Base-by-base conservation (phyloP, 202 grass and related monocot species). In the Elaeis oleifera region DNA sequence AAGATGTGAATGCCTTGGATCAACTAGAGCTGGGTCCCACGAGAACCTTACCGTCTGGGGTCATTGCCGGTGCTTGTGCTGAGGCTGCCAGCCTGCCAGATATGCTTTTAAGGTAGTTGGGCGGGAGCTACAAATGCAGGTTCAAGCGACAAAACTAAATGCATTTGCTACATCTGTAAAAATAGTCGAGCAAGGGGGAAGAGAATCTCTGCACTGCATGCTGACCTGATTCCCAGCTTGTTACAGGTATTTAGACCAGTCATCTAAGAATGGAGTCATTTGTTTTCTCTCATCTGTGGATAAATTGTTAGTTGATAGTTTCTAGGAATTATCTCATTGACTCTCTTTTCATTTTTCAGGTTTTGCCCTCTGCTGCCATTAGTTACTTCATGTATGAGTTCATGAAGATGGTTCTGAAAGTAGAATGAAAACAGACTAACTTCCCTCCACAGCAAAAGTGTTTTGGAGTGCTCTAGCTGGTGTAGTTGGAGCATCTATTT, bases 361-460 rank as follows among this genome's bases (percentile, higher is more conserved):
- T 99, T 71, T 56, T 94, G 65, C 94, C 88, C 4, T 99, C 94
- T 1, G 94, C 94, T 1, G 89, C 94, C 16, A 99, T 87, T 70
- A 99, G 94, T 49, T 99, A 99, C 71, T 94, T 99, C 21, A 78
- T 99, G 54, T 99, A 99, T 1, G 88, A 94, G 67, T 53, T 94
- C 63, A 99, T 89, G 88, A 99, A 94, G 82, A 99, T 99, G 84
- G 77, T 94, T 53, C 51, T 87, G 54, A 80, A 99, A 83, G 94
- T 99, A 67, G 88, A 99, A 68, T 99, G 80, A 99, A 25, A 9
- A 3, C 58, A 3, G 4, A 31, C 59, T 60, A 3, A n/a, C 17
- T 52, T 5, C 39, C 26, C 4, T 62, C 18, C 49, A 22, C 18
- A 18, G 18, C 62, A 54, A 53, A 13, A 44, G 27, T n/a, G 23